These are phyloP conservation scores for Apiospora koreana DNA, from an alignment of 2,329 filamentous ascomycete genomes.

Conservation along the genomic window DNA sequence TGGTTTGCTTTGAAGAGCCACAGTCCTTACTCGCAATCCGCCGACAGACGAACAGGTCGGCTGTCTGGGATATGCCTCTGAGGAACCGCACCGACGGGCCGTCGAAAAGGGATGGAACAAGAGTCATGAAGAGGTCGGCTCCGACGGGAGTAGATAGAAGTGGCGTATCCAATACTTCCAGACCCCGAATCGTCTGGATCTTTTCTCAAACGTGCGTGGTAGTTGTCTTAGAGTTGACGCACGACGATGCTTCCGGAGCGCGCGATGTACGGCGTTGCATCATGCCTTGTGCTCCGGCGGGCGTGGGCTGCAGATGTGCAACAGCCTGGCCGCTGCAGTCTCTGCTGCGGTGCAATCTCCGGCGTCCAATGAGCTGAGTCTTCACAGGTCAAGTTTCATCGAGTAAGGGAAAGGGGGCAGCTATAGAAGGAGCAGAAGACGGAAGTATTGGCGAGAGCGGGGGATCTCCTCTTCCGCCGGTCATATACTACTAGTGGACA, in stretches of 20 bases:
- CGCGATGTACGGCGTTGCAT: constrained; percentile 1
- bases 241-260: not conserved
- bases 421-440: not conserved
- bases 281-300: not conserved
- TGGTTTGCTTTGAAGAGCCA: not conserved
- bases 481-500: not conserved
- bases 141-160: not conserved
- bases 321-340: not conserved
- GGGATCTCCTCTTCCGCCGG: not conserved
- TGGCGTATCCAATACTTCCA: not conserved
- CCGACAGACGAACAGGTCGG: not conserved
- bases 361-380: not conserved
- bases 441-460: not conserved
- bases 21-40: not conserved
- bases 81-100: not conserved
- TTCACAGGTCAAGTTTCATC: not conserved
- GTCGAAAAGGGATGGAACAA: not conserved
- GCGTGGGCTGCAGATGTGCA: not conserved
- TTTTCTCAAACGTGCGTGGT: not conserved
- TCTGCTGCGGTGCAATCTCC: not conserved
- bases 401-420: not conserved
- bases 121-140: not conserved
- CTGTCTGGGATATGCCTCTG: not conserved
- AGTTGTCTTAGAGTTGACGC: not conserved
- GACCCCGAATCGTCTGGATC: not conserved